phyloP scores from a whole-genome alignment of 202 grass and related monocot species.

The Panicum hallii region DNA sequence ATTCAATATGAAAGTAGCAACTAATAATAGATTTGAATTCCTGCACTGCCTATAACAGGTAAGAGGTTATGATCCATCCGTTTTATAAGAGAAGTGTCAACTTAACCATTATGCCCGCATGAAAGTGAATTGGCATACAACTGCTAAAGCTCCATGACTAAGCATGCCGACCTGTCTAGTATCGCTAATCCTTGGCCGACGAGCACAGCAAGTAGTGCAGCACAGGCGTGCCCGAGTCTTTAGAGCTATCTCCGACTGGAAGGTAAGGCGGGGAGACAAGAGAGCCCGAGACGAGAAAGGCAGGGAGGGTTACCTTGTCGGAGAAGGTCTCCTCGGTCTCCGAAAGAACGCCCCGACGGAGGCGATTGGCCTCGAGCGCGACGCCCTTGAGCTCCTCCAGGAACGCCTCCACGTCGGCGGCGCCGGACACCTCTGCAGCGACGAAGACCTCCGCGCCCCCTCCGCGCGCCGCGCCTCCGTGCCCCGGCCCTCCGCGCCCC shows the following conservation, averaged over 20 bases:
- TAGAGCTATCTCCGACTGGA: background rate
- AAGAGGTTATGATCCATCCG: background rate
- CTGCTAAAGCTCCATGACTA: background rate
- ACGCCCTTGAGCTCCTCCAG: constrained; percentile 51
- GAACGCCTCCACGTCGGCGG: constrained; percentile 53
- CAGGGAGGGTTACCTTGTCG: constrained; percentile 68
- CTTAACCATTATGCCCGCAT: background rate
- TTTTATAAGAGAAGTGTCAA: background rate
- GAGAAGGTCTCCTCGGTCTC: constrained; percentile 90
- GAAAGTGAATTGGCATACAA: background rate
- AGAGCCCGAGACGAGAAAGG: background rate
- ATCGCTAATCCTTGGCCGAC: background rate
- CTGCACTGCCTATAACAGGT: background rate
- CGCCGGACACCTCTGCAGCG: constrained; percentile 45
- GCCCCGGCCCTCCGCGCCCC: too few species aligned
- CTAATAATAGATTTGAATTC: background rate
- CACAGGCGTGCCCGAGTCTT: background rate
- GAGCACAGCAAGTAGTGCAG: background rate
- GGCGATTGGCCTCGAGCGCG: constrained; percentile 57
- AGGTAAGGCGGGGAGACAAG: background rate
- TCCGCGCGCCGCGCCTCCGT: too few species aligned
- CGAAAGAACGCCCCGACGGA: constrained; percentile 62
- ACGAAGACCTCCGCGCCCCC: constrained; percentile 51
- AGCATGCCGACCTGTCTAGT: constrained; percentile 18
- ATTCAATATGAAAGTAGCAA: background rate